phyloP scores from a whole-genome alignment of 192 early-diverging fungal genomes.

The Gigaspora rosea region DNA sequence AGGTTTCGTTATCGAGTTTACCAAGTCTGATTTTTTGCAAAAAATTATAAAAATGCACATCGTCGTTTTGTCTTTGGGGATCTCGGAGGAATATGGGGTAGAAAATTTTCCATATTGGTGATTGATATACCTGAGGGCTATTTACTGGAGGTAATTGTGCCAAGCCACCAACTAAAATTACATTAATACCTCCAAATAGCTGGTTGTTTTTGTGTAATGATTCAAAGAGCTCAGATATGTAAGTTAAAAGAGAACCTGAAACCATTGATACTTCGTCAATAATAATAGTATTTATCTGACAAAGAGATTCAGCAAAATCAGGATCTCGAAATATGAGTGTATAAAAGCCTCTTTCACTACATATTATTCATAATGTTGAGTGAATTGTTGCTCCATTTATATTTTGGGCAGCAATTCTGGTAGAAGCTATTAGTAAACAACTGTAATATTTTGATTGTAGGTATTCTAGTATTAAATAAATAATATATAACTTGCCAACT shows the following conservation, averaged over 20 bases:
- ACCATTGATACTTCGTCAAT: conserved; percentile 26
- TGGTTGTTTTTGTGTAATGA: not conserved
- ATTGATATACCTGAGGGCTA: not conserved
- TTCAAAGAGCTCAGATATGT: not conserved
- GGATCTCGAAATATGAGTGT: not conserved
- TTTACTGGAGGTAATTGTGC: conserved; percentile 10
- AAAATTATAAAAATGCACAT: not conserved
- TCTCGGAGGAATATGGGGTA: not conserved
- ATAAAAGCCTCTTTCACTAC: not conserved
- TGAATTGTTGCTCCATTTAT: conserved; percentile 10
- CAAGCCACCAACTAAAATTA: conserved; percentile 10
- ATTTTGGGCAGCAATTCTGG: too few relatives aligned
- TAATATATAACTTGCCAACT: not conserved
- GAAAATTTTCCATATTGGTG: conserved; percentile 11
- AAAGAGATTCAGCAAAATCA: not conserved
- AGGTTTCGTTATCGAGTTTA: not conserved
- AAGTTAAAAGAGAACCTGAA: not conserved
- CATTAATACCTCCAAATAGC: not conserved
- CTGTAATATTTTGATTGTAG: not conserved
- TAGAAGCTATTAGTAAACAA: conserved; percentile 12
- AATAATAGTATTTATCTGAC: not conserved
- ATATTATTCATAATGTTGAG: not conserved
- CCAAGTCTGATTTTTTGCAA: conserved; percentile 9
- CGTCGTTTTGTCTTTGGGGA: not conserved
- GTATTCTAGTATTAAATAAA: not conserved